A percentile compares a stretch with the other conserved stretches of the same genome.
Evolutionary conservation across 1,284 basidiomycete genomes (phyloP).

Genomic region (Cutaneotrichosporon cutaneum): DNA sequence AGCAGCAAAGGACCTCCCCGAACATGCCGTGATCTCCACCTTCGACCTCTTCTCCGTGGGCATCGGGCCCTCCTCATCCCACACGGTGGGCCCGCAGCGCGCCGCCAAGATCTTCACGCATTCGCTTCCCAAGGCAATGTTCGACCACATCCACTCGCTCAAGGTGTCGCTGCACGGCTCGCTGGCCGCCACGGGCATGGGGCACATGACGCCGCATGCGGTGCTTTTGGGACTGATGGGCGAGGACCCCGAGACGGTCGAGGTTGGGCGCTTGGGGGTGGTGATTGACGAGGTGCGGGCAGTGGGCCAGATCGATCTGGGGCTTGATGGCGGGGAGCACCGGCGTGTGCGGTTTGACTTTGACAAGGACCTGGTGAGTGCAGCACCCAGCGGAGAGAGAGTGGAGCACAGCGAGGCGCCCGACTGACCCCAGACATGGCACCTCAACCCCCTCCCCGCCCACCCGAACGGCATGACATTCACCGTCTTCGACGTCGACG

Average conservation of each 20-base stretch:
- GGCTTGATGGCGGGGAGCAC: constrained; percentile 69
- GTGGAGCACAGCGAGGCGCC: too few species aligned
- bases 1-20: constrained; percentile 39
- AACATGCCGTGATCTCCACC: constrained; percentile 89
- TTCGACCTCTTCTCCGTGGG: constrained; percentile 95
- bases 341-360: constrained; percentile 78
- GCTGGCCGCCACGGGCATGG: constrained; percentile 62
- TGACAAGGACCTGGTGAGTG: constrained; percentile 82
- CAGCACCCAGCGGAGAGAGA: too few species aligned
- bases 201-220: constrained; percentile 92
- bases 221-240: constrained; percentile 88
- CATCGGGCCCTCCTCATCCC: constrained; percentile 55
- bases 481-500: constrained; percentile 74
- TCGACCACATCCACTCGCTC: constrained; percentile 64
- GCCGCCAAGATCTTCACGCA: constrained; percentile 24
- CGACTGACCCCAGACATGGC: constrained; percentile 33
- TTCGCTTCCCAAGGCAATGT: constrained; percentile 29
- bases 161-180: constrained; percentile 74
- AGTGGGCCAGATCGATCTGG: constrained; percentile 35
- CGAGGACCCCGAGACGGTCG: constrained; percentile 49
- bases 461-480: constrained; percentile 88
- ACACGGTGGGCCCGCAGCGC: constrained; percentile 71
- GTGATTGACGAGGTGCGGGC: constrained; percentile 35
- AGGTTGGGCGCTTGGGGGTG: constrained; percentile 37
- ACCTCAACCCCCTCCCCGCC: constrained; percentile 42